Base-by-base conservation (phyloP, 78 protist genomes). In the Chrysochromulina parva region DNA sequence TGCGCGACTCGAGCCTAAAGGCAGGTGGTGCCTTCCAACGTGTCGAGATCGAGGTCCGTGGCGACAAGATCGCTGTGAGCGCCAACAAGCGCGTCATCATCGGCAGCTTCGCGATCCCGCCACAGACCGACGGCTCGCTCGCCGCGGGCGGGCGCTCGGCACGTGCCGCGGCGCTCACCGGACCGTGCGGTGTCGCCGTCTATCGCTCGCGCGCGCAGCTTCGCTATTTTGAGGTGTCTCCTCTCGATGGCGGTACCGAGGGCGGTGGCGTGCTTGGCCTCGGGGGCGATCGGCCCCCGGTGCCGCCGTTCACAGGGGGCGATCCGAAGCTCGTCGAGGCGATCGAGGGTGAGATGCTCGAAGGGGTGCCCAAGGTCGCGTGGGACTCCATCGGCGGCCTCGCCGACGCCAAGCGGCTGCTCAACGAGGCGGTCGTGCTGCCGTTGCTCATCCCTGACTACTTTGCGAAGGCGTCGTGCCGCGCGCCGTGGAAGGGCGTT, bases 401-500 rank as follows among this genome's bases (percentile, higher is more conserved):
- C 53, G 88, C 55, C 0, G 24, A n/a, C 10, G 85, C 59, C 24
- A 92, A 92, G 87, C 67, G 65, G 62, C 11, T 62, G 38, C 67
- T 92, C 58, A 58, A 85, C 38, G 94, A 92, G 59, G 50, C 67
- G 54, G 91, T 86, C 13, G 81, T 82, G 38, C 69, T 57, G 90
- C 93, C 93, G 19, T 0, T 91, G 87, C 52, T 69, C 78, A 69
- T 69, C 16, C 78, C 78, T 14, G 62, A 13, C 38, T 38, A 38
- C 38, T 38, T 38, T 58, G 62, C 24, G 13, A 13, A 13, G 62
- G 62, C 7, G 62, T 0, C 62, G 62, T 58, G 62, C 62, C 93
- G 92, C 28, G 10, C 69, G 76, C 98, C 98, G 6, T 97, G 98
- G 98, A 94, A 81, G 54, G 98, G 97, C 80, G 82, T 97, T 9